phyloP scores from a whole-genome alignment of 139 green algal species.

The Pleodorina starrii region DNA sequence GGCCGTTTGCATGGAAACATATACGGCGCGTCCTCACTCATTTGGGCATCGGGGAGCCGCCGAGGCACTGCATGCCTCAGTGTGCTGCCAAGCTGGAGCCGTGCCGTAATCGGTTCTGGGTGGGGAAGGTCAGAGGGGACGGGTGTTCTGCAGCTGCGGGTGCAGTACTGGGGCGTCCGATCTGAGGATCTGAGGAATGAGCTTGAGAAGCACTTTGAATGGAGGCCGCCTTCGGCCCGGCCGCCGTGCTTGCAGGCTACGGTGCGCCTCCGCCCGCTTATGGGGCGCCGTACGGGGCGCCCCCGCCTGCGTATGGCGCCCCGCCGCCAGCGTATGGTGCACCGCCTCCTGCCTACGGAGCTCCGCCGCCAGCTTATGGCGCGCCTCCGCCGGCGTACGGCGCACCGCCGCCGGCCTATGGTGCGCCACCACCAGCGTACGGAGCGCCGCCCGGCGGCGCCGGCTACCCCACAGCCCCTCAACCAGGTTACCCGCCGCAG shows the following conservation, averaged over 20 bases:
- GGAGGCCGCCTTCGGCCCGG: no score
- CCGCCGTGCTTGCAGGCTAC: constrained; percentile 4
- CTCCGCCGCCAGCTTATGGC: constrained; percentile 6
- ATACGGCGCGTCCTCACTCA: no score
- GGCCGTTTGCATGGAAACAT: no score
- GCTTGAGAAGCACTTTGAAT: no score
- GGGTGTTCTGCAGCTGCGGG: no score
- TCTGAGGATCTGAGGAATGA: no score
- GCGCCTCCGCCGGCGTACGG: neutral
- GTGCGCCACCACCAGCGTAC: neutral
- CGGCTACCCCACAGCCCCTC: constrained; percentile 5
- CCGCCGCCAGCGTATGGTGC: neutral
- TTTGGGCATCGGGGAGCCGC: no score
- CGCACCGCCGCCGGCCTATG: constrained; percentile 5
- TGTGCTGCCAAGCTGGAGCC: no score
- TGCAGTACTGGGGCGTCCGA: no score
- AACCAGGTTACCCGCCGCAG: constrained; percentile 8
- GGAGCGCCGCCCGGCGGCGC: constrained; percentile 2
- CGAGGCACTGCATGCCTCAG: no score
- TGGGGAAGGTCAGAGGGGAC: no score
- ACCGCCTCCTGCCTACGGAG: neutral
- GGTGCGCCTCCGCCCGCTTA: neutral
- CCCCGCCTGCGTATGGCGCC: constrained; percentile 2
- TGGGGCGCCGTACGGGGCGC: neutral
- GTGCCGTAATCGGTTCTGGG: no score